Percentiles rank a stretch among this genome's conserved stretches.
Conservation (phyloP, 148 eudicot species). For the Rhododendron mucronatum region DNA sequence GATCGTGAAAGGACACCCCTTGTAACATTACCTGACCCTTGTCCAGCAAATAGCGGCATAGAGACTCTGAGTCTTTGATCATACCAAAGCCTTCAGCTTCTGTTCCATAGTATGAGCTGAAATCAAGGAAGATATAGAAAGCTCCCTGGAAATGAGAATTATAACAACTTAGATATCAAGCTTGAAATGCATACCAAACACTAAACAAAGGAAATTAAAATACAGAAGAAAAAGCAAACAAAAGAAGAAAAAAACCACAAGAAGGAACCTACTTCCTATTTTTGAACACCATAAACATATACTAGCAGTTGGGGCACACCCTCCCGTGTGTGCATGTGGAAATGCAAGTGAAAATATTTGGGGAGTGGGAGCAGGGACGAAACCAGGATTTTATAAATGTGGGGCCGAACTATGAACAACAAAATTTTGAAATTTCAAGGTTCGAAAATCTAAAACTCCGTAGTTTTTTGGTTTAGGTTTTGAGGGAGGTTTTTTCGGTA, state of each 20-base stretch:
- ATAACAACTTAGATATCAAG: background rate
- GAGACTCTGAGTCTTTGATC: slow-evolving; percentile 72
- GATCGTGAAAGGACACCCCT: background rate
- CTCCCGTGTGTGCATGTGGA: no score
- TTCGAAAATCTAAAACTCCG: no score
- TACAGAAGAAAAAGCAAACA: background rate
- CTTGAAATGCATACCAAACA: background rate
- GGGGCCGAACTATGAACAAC: no score
- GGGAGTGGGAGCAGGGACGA: no score
- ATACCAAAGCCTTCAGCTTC: slow-evolving; percentile 78
- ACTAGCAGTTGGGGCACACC: no score
- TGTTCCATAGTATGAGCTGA: slow-evolving; percentile 71
- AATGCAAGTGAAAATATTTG: no score
- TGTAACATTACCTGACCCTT: slow-evolving; percentile 63
- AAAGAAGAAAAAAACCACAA: background rate
- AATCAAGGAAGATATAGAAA: slow-evolving; percentile 89
- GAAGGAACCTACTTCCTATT: background rate
- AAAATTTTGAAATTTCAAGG: no score
- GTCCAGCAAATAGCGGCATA: slow-evolving; percentile 86
- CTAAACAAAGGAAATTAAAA: background rate
- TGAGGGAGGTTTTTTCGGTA: no score
- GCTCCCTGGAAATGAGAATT: slow-evolving; percentile 77
- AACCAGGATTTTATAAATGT: no score
- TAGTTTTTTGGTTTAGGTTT: no score
- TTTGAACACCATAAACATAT: background rate